Conservation (phyloP, 2,329 filamentous ascomycete genomes). For the Clonostachys sp. region DNA sequence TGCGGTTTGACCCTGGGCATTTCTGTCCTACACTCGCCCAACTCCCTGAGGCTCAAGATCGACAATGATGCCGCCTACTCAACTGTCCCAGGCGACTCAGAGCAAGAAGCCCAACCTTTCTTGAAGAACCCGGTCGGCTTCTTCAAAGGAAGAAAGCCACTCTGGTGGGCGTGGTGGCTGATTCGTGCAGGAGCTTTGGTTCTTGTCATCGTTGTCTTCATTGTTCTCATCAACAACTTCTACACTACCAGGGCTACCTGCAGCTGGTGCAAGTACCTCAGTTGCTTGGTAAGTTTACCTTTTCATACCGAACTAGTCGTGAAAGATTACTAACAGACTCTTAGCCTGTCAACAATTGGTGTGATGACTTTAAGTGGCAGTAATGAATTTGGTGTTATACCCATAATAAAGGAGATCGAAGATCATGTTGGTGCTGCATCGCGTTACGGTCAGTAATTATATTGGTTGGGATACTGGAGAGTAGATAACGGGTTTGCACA, state of each 20-base stretch:
- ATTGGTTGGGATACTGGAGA: neutral
- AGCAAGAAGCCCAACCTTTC: conserved; percentile 46
- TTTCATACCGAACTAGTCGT: neutral
- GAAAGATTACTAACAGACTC: conserved; percentile 11
- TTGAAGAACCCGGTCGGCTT: conserved; percentile 66
- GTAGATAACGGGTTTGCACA: neutral
- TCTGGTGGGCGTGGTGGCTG: conserved; percentile 99
- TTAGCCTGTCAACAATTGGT: conserved; percentile 65
- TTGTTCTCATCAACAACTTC: conserved; percentile 85
- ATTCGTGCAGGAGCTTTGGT: conserved; percentile 75
- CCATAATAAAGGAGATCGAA: neutral
- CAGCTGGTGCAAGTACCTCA: conserved; percentile 91
- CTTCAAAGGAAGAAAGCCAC: conserved; percentile 85
- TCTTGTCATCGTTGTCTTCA: conserved; percentile 78
- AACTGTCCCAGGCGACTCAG: conserved; percentile 51
- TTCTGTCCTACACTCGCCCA: conserved; percentile 84
- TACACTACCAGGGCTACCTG: conserved; percentile 74
- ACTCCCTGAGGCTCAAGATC: conserved; percentile 69
- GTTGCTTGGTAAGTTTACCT: conserved; percentile 71
- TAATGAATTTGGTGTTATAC: neutral
- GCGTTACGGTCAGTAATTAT: neutral
- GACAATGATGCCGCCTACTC: conserved; percentile 64
- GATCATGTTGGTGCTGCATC: neutral
- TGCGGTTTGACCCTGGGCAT: conserved; percentile 87
- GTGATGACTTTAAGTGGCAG: conserved; percentile 37